Evolutionary conservation across 176 grass and related monocot genomes (phyloP), one percentile per base, ranked within the genome.

Genomic region (Ananas comosus): DNA sequence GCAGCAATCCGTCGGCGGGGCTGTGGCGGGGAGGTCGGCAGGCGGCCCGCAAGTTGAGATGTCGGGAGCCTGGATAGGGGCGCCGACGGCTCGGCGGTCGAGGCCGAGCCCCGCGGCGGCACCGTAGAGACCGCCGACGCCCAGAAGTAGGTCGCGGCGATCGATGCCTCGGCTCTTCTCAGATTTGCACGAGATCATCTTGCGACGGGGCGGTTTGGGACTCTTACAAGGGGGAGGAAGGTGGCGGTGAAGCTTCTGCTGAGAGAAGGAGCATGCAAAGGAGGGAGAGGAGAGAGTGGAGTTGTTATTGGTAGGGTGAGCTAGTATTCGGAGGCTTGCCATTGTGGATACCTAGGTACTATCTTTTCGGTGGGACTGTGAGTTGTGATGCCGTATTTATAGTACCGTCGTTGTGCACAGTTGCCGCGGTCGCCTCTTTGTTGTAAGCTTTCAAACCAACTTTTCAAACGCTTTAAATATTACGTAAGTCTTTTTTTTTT

Each of bases 61-160:
- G 33, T 96, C 85, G 10, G 91, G 91, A 0, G 85, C 19, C 70
- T 85, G 79, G 47, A 96, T 64, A 0, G 91, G 91, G 47, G 64
- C 70, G 2, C 77, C 84, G 28, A 87, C 63, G 47, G 85, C 84
- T 42, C 13, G 50, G 0, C 27, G 10, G 22, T 47, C 16, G 10
- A 52, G 18, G 49, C 65, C 68, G 12, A 90, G 70, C 2, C 69
- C 68, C 18, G 82, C 76, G 48, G 82, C 69, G 1, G 82, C 66
- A 2, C 80, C 73, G 50, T 71, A 82, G 33, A 82, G 64, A 0
- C 74, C 77, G 18, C 82, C 74, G 12, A 91, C 67, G 49, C 91
- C 77, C 23, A 96, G 10, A 53, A 96, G 80, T 23, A 96, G 49
- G 47, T 80, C 82, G 1, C 87, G 91, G 16, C 87, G 91, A 74